Evolutionary conservation across 116 monocot genomes (phyloP).

Genomic region (Trichopus zeylanicus): DNA sequence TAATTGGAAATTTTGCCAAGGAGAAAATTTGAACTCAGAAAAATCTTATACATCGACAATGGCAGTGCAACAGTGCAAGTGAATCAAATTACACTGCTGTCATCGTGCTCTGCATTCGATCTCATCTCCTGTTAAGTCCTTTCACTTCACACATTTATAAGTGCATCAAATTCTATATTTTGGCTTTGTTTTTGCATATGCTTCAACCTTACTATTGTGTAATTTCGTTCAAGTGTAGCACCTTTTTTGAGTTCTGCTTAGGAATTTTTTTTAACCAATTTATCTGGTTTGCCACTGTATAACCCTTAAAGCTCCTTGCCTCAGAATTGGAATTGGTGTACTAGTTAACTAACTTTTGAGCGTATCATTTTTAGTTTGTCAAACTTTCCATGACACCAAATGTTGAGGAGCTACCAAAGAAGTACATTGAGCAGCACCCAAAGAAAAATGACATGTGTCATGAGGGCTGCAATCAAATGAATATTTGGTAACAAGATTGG

Average conservation of each 20-base stretch:
- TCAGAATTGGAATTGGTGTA: too few species aligned
- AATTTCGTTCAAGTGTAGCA: too few species aligned
- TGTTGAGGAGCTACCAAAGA: conserved; percentile 91
- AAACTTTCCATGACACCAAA: conserved; percentile 87
- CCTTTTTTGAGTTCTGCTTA: too few species aligned
- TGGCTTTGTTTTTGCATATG: too few species aligned
- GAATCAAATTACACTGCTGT: neutral
- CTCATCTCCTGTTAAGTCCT: neutral
- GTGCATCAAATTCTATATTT: neutral
- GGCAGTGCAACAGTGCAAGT: too few species aligned
- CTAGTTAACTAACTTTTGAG: conserved; percentile 1
- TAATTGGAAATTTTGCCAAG: neutral
- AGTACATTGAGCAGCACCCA: conserved; percentile 76
- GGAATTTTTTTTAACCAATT: too few species aligned
- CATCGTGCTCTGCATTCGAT: neutral
- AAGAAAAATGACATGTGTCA: conserved; percentile 83
- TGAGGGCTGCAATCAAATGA: neutral
- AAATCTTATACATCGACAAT: too few species aligned
- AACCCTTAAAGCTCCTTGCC: too few species aligned
- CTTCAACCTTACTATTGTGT: too few species aligned
- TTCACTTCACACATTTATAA: neutral
- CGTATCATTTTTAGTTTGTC: conserved; percentile 63
- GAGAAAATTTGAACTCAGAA: neutral
- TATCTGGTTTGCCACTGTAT: too few species aligned
- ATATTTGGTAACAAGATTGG: neutral